Base-by-base conservation (phyloP, 331 rosid species). In the Ulmus americana region DNA sequence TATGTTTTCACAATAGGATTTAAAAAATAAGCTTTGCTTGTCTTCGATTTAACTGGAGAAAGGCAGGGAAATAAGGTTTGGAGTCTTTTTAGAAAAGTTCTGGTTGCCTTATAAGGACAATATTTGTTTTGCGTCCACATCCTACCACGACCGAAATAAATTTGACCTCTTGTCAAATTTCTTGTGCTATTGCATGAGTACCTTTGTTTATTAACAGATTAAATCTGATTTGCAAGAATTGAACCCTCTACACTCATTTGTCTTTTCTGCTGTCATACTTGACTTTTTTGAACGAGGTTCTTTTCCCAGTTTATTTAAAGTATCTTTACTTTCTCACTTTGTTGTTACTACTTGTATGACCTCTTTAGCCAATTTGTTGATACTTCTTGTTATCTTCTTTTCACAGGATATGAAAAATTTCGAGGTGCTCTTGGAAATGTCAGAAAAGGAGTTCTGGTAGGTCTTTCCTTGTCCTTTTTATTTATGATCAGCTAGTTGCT, bases 401-500 rank as follows among this genome's bases (percentile, higher is more conserved):
- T 53, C 67, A 61, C 90, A 92, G 98, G 14, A 0, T 92, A 92
- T 70, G 97, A 92, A 73, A 84, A 87, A 59, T 77, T 67, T 73
- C 81, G 97, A 52, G 98, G 98, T 44, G 79, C 91, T 59, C 95
- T 92, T 65, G 98, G 98, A 70, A 84, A 89, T 82, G 98, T 92
- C 58, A 83, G 98, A 70, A 92, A 92, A 85, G 98, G 98, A 84
- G 98, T 92, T 65, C 69, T 92, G 95, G 98, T 92, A 78, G 51
- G 82, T 61, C 52, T 45, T 28, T 59, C 45, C 61, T 55, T 65
- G 42, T 63, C 14, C 39, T 64, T 56, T n/a, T 64, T 10, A 54
- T 72, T 11, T 65, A 14, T 42, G 20, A n/a, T 57, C 48, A 18
- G 49, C 40, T 0, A 9, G 8, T 52, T 51, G 39, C 41, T 52